These are phyloP conservation scores for Vigna reflexopilosa DNA, from an alignment of 306 rosid genomes.

Conservation along the genomic window DNA sequence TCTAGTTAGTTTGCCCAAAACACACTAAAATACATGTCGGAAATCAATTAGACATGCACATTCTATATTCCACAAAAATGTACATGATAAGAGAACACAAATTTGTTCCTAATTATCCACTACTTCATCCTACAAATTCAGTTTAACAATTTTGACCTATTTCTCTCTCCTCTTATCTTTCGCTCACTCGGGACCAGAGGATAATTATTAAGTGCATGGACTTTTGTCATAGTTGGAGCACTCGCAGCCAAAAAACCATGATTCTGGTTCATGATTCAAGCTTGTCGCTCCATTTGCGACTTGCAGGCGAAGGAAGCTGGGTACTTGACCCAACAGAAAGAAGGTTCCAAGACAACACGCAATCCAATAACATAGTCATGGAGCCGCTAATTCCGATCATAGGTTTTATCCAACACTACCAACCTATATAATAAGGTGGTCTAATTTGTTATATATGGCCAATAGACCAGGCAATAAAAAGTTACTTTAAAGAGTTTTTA, in stretches of 20 bases:
- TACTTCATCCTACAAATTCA: too few species aligned
- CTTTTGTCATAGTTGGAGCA: conserved; percentile 25
- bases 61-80: background rate
- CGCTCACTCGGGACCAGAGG: background rate
- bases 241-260: conserved; percentile 14
- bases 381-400: background rate
- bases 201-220: conserved; percentile 28
- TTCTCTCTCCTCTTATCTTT: background rate
- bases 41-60: background rate
- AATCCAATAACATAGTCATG: conserved; percentile 3
- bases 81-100: background rate
- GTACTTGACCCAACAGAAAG: conserved; percentile 15
- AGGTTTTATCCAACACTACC: background rate
- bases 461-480: background rate
- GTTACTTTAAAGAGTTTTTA: background rate
- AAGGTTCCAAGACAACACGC: conserved; percentile 34
- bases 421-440: background rate
- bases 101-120: background rate
- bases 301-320: conserved; percentile 29
- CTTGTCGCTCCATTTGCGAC: background rate
- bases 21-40: background rate
- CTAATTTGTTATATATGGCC: background rate
- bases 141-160: background rate
- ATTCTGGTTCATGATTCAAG: background rate
- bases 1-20: background rate